Evolutionary conservation across 1,284 basidiomycete genomes (phyloP), one percentile per base, ranked within the genome.

Genomic region (Tausonia pullulans): DNA sequence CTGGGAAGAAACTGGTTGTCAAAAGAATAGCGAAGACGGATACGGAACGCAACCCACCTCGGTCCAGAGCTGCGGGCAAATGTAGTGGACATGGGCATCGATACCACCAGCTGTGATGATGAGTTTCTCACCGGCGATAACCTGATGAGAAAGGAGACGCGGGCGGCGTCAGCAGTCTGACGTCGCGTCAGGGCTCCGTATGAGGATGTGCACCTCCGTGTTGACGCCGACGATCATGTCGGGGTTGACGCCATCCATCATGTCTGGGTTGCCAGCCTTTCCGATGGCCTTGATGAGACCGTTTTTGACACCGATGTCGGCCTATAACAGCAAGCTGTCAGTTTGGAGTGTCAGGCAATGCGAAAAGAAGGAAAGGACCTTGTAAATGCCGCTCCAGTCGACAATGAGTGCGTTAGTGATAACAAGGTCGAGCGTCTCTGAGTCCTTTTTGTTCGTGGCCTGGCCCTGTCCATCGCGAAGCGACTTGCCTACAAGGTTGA

Each of bases 401-500:
- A 99, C 77, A 67, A 99, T 87, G 58, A 99, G 81, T 0, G 89
- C 91, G 73, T 97, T 98, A 52, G 92, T 96, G 71, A 99, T 90
- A 61, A 98, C 87, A 7, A 94, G 80, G 73, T 99, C 96, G 54
- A 98, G 81, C 0, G 86, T 83, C 59, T 90, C 85, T 0, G 71
- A 70, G 16, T 88, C 83, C 0, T 82, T 78, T 7, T 86, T 79
- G 65, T 88, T 85, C 0, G 88, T 89, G 0, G 87, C 87, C 76
- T 98, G 95, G 6, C 94, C 96, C 88, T 94, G 94, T 8, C 93
- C 93, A 72, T 97, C 94, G n/a, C 93, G 86, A 60, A 96, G 87
- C 0, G 87, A 84, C 77, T 97, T 97, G 11, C 90, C 88, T 88
- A 68, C 16, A 39, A 27, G 27, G 27, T 27, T 27, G 27, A 27